Evolutionary conservation across 202 grass and related monocot genomes (phyloP).

Genomic region (Musa balbisiana): DNA sequence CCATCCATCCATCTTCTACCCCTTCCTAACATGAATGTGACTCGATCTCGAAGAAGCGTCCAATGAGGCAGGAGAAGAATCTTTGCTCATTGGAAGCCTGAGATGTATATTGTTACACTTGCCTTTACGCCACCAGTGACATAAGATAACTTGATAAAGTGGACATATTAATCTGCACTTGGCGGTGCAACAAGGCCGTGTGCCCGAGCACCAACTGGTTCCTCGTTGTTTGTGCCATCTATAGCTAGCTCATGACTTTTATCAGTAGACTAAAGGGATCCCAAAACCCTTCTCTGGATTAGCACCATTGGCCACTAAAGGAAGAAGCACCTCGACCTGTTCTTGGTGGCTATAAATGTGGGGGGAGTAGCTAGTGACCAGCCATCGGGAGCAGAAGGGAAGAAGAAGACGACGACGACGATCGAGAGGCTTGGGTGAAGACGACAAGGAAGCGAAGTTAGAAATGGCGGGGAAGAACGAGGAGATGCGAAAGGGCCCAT

Average conservation of each 20-base stretch:
- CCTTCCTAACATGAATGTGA: too few species aligned
- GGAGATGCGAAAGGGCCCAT: conserved; percentile 1
- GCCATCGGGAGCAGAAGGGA: neutral
- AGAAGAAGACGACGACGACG: neutral
- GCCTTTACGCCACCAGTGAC: too few species aligned
- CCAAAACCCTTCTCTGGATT: neutral
- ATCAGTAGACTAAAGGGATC: neutral
- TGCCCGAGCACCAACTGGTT: too few species aligned
- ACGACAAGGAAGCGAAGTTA: neutral
- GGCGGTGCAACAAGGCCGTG: neutral
- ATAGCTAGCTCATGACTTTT: neutral
- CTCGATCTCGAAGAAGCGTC: too few species aligned
- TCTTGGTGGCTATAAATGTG: neutral
- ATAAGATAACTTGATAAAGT: too few species aligned
- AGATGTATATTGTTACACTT: too few species aligned
- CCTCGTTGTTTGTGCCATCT: too few species aligned
- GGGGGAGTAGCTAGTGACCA: too few species aligned
- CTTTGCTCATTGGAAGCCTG: too few species aligned
- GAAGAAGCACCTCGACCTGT: neutral
- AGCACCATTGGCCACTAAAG: neutral
- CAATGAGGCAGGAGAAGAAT: too few species aligned
- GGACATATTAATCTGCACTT: too few species aligned
- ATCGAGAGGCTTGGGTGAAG: neutral
- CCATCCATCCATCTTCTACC: too few species aligned
- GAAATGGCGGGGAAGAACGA: neutral